Conservation (phyloP, 2,329 filamentous ascomycete species). For the Penicillium concentricum region DNA sequence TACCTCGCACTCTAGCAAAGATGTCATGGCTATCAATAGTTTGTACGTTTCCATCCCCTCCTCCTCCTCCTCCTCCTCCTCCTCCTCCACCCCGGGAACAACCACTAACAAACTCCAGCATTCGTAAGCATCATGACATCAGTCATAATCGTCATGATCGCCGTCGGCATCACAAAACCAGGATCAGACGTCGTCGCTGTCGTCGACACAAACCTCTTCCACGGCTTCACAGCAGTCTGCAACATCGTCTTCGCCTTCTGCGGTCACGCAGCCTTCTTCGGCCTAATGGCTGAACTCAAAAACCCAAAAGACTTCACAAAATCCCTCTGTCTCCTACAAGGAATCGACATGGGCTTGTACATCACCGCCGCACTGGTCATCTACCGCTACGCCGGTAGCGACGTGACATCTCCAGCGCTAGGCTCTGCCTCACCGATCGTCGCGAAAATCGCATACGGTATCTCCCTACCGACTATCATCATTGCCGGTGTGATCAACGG, state of each 20-base stretch:
- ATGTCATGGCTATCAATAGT: conserved; percentile 62
- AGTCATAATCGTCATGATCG: conserved; percentile 66
- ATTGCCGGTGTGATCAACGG: conserved; percentile 71
- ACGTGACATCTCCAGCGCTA: conserved; percentile 65
- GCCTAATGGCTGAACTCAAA: conserved; percentile 64
- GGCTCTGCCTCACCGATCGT: conserved; percentile 59
- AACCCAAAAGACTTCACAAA: conserved; percentile 61
- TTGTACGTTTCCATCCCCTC: conserved; percentile 34
- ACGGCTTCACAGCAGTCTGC: conserved; percentile 60
- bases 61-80: too few species aligned
- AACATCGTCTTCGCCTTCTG: conserved; percentile 73
- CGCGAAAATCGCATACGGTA: conserved; percentile 65
- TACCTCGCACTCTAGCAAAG: conserved; percentile 63
- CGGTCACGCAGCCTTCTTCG: conserved; percentile 68
- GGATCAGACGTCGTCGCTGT: conserved; percentile 38
- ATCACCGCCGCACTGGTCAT: conserved; percentile 65
- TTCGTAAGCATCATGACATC: conserved; percentile 64
- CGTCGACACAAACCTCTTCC: conserved; percentile 48
- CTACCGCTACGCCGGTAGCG: conserved; percentile 63
- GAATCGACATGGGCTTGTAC: conserved; percentile 61
- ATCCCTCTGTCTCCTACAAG: conserved; percentile 61
- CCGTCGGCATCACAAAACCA: conserved; percentile 55
- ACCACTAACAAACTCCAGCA: conserved; percentile 36
- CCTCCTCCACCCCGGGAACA: fast-evolving
- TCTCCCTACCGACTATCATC: conserved; percentile 69